Percentiles rank a stretch among this genome's conserved stretches.
Conservation (phyloP, 495 filamentous ascomycete species). For the Hypoxylon subgilvum region DNA sequence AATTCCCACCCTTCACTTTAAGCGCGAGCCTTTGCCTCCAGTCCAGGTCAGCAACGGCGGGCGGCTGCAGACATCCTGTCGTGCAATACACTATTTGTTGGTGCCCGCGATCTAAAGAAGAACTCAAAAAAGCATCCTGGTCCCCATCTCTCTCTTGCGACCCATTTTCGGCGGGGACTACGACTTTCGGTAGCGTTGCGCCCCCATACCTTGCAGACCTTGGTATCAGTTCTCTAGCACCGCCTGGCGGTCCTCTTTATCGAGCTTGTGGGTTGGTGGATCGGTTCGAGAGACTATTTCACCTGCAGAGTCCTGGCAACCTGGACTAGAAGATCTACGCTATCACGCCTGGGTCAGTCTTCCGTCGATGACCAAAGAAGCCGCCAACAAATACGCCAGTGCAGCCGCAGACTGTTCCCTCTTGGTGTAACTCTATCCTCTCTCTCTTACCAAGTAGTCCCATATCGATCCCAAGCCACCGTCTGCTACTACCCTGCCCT, state of each 20-base stretch:
- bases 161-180: conserved; percentile 31
- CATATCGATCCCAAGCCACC: conserved; percentile 41
- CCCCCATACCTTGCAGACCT: conserved; percentile 33
- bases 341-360: conserved; percentile 32
- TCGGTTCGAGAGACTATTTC: conserved; percentile 30
- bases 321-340: conserved; percentile 30
- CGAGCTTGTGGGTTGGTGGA: conserved; percentile 35
- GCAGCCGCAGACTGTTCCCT: conserved; percentile 42
- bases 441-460: conserved; percentile 30
- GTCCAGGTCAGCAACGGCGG: conserved; percentile 23
- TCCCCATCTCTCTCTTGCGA: conserved; percentile 23
- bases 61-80: conserved; percentile 30
- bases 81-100: conserved; percentile 33
- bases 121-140: conserved; percentile 30
- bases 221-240: conserved; percentile 33
- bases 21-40: conserved; percentile 8
- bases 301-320: conserved; percentile 22
- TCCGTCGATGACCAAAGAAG: conserved; percentile 36
- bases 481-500: conserved; percentile 39
- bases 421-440: conserved; percentile 44
- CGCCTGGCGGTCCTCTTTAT: conserved; percentile 29
- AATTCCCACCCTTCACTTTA: conserved; percentile 12
- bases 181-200: conserved; percentile 34
- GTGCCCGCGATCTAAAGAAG: conserved; percentile 32
- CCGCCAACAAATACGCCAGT: conserved; percentile 47